These are phyloP conservation scores for Daldinia vernicosa DNA, from an alignment of 495 filamentous ascomycete species.

Conservation along the genomic window DNA sequence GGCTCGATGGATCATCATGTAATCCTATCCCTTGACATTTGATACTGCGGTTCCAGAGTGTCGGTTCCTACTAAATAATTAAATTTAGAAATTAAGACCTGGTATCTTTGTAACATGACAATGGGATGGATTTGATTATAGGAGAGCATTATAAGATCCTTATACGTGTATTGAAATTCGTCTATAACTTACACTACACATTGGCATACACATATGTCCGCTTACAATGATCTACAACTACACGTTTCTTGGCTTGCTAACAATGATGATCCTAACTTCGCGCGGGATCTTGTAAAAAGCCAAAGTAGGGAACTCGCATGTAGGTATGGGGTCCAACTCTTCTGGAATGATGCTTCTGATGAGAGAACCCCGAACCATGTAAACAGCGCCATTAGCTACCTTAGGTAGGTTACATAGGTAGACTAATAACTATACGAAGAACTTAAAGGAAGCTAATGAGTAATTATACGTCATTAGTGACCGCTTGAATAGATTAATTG, in stretches of 20 bases:
- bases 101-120: background rate
- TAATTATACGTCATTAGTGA: background rate
- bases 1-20: slow-evolving; percentile 25
- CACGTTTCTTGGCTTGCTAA: slow-evolving; percentile 24
- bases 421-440: too few species aligned
- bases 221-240: slow-evolving; percentile 10
- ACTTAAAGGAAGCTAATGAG: background rate
- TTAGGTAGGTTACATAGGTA: too few species aligned
- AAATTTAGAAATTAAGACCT: slow-evolving; percentile 11
- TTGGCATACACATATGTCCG: background rate
- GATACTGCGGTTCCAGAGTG: slow-evolving; percentile 9
- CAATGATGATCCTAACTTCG: slow-evolving; percentile 24
- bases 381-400: too few species aligned
- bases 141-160: background rate
- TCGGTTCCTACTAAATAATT: slow-evolving; percentile 6
- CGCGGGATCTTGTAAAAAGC: slow-evolving; percentile 15
- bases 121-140: background rate
- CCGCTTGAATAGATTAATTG: background rate
- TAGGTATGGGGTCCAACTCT: slow-evolving; percentile 13
- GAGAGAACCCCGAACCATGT: slow-evolving; percentile 5
- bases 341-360: slow-evolving; percentile 23
- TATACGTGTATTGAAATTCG: background rate
- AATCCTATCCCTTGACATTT: slow-evolving; percentile 19
- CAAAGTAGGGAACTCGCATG: slow-evolving; percentile 24
- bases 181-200: background rate